These are phyloP conservation scores for Plantago major DNA, from an alignment of 257 asterid genomes.

Conservation along the genomic window DNA sequence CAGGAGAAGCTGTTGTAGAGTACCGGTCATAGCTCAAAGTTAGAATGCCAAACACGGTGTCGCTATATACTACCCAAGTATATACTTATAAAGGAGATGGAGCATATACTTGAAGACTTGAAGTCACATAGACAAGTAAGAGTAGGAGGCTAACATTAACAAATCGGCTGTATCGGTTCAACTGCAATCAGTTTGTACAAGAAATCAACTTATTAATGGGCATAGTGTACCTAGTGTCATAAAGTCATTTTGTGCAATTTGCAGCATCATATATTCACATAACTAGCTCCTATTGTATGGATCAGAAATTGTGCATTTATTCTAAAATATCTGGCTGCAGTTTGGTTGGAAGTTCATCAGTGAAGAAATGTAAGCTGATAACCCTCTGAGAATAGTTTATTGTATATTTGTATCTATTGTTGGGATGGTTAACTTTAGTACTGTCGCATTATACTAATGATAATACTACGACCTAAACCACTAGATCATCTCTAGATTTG, in stretches of 20 bases:
- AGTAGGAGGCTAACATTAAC: slow-evolving; percentile 17
- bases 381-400: too few species aligned
- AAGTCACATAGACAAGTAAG: slow-evolving; percentile 10
- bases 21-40: slow-evolving; percentile 36
- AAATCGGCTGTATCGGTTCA: slow-evolving; percentile 1
- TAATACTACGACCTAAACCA: too few species aligned
- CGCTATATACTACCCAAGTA: slow-evolving; percentile 18
- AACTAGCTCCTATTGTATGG: background rate
- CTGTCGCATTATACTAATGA: too few species aligned
- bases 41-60: slow-evolving; percentile 23
- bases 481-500: too few species aligned
- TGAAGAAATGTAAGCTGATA: too few species aligned
- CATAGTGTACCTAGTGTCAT: slow-evolving; percentile 8
- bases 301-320: background rate
- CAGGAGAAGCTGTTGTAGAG: slow-evolving; percentile 82
- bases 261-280: background rate
- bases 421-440: too few species aligned
- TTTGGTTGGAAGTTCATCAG: too few species aligned
- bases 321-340: too few species aligned
- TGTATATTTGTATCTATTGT: too few species aligned
- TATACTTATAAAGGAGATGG: slow-evolving; percentile 35
- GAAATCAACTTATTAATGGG: slow-evolving; percentile 13
- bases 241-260: slow-evolving; percentile 1
- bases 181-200: slow-evolving; percentile 17
- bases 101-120: slow-evolving; percentile 16